phyloP scores from a whole-genome alignment of 371 early-diverging fungal genomes.

The Mortierella sp. region DNA sequence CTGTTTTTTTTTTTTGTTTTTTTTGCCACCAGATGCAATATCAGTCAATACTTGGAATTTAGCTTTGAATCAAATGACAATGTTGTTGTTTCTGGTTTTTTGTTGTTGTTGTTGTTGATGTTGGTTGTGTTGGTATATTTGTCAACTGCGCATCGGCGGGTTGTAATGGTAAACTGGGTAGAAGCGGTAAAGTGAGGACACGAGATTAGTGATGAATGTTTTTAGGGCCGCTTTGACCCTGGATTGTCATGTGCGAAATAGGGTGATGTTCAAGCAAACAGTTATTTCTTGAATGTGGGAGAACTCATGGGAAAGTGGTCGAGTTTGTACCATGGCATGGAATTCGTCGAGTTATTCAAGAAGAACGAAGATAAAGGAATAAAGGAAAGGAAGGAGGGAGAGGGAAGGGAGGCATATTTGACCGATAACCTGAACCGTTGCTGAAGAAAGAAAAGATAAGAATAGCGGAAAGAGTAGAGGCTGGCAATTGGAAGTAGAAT shows the following conservation, averaged over 20 bases:
- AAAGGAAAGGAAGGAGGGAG: neutral
- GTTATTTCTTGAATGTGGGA: neutral
- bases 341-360: neutral
- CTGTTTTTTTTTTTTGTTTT: constrained; percentile 1
- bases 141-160: neutral
- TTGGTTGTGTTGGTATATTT: too few species aligned
- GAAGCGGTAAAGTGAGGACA: neutral
- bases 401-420: too few species aligned
- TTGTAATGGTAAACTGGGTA: neutral
- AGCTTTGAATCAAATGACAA: neutral
- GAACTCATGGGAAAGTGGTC: constrained; percentile 8
- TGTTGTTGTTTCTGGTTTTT: too few species aligned
- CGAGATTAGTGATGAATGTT: neutral
- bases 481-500: neutral
- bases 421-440: too few species aligned
- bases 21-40: neutral
- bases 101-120: neutral
- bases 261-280: too few species aligned
- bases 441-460: too few species aligned
- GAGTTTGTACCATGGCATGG: neutral
- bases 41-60: neutral
- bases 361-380: too few species aligned
- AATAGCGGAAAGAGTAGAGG: too few species aligned
- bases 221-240: neutral
- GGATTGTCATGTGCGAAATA: constrained; percentile 1